Evolutionary conservation across 768 basidiomycete genomes (phyloP), one percentile per base, ranked within the genome.

Genomic region (Boletus coccyginus): DNA sequence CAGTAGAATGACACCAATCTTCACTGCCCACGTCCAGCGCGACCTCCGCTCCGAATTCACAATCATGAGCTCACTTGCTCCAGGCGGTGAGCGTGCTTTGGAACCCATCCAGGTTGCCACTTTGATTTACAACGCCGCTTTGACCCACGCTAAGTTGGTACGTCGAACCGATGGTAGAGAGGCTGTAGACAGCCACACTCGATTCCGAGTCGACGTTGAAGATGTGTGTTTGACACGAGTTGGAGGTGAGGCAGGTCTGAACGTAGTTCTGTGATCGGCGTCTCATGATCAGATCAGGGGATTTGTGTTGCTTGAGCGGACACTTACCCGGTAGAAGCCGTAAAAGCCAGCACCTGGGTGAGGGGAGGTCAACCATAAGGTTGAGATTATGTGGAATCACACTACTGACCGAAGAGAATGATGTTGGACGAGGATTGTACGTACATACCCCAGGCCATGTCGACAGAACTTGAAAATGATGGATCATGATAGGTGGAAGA

Each of bases 261-360:
- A 8, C 56, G 61, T 75, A 79, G 62, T 76, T 72, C 71, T 80
- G 59, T 39, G 12, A 33, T 21, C 14, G 48, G 49, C 9, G 29
- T 12, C n/a, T 19, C 9, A 42, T 17, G 38, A n/a, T 46, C n/a
- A 50, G 29, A 27, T 38, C 24, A 3, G 11, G 31, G 16, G 16
- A 21, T 33, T 5, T n/a, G 21, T 35, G 1, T 36, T 5, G 2
- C 13, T 19, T 16, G 12, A n/a, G 8, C 8, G 17, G 35, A 32
- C 4, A 48, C 66, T 50, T 53, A 71, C 78, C 51, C 69, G 66
- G 74, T 72, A 82, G 67, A 82, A 82, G 63, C 70, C 77, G 65
- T 82, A 82, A 40, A 78, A 66, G 0, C 80, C 80, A 0, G 76
- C 81, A 36, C 80, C 77, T 77, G 41, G 13, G n/a, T 7, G 46